phyloP scores from a whole-genome alignment of 2,329 filamentous ascomycete genomes.

The Aspergillus persii region DNA sequence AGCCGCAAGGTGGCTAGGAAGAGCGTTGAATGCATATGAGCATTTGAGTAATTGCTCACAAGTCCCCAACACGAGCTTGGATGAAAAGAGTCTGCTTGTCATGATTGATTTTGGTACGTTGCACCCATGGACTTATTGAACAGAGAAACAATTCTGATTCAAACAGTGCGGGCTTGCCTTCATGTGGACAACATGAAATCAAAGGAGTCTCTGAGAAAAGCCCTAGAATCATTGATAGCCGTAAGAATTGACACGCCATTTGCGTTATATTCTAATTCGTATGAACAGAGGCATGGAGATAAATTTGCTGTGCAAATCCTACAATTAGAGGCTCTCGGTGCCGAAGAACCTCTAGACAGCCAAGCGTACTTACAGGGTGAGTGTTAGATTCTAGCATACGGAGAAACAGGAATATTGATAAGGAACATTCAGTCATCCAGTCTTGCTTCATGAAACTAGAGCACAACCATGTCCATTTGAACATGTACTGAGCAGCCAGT shows the following conservation, averaged over 20 bases:
- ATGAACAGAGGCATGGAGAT: constrained; percentile 55
- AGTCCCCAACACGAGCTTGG: constrained; percentile 56
- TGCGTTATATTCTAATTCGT: constrained; percentile 1
- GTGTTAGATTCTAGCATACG: neutral
- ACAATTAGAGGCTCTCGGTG: constrained; percentile 63
- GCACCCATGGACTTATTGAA: neutral
- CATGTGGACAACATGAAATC: constrained; percentile 43
- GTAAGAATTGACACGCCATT: constrained; percentile 10
- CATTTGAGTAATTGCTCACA: constrained; percentile 50
- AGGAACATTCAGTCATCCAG: constrained; percentile 47
- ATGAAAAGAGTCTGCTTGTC: constrained; percentile 65
- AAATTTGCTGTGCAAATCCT: constrained; percentile 66
- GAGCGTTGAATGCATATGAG: constrained; percentile 61
- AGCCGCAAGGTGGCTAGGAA: constrained; percentile 71
- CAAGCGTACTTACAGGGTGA: constrained; percentile 43
- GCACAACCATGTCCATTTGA: constrained; percentile 63
- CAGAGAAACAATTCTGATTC: constrained; percentile 3
- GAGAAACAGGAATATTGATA: constrained; percentile 12
- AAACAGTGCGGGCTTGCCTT: constrained; percentile 28
- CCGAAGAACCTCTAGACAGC: constrained; percentile 33
- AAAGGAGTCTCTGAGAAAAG: constrained; percentile 52
- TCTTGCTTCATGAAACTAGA: constrained; percentile 61
- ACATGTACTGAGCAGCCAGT: constrained; percentile 38
- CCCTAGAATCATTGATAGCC: constrained; percentile 60
- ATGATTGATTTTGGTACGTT: constrained; percentile 61